Evolutionary conservation across 345 rosid genomes (phyloP), one percentile per base, ranked within the genome.

Genomic region (Atalantia buxifolia): DNA sequence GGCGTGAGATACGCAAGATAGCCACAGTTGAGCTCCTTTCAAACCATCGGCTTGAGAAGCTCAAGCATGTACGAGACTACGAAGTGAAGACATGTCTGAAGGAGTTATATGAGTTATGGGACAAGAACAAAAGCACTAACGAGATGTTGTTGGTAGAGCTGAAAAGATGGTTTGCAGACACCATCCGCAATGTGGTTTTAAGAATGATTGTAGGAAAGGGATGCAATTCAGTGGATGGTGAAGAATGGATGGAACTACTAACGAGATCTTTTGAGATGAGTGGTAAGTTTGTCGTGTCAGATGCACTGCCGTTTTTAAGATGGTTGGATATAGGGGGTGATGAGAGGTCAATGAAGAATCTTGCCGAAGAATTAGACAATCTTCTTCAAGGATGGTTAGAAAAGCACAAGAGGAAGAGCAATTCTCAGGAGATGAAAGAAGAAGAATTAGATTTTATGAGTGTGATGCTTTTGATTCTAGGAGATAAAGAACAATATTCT

Each of bases 321-420:
- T 81, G 79, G 81, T 5, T 85, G 30, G 88, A 87, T 42, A 42
- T 87, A 14, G 86, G 83, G 5, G 86, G 82, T n/a, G 48, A 69
- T 5, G 86, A 81, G 77, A 81, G 48, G 76, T 64, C 50, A 13
- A 83, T 83, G 90, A 83, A 74, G 66, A 80, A 59, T 76, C 70
- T 53, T 0, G 77, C 80, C 6, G 66, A 74, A 31, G 75, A 79
- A 7, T 7, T 88, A 6, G 86, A 88, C 48, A 21, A 0, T 35
- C 40, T 75, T 21, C 68, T 63, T 45, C 73, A 77, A 24, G 55
- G 24, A 64, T 88, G 89, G 87, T 72, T 88, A 53, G 71, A 84
- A 5, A 84, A 86, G 79, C 89, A 84, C 69, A 84, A 78, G 78
- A 55, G 76, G n/a, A 86, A 71, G 36, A 83, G 68, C 42, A 64